Evolutionary conservation across 164 flowering plant genomes (phyloP).

Genomic region (Vitis rupestris): DNA sequence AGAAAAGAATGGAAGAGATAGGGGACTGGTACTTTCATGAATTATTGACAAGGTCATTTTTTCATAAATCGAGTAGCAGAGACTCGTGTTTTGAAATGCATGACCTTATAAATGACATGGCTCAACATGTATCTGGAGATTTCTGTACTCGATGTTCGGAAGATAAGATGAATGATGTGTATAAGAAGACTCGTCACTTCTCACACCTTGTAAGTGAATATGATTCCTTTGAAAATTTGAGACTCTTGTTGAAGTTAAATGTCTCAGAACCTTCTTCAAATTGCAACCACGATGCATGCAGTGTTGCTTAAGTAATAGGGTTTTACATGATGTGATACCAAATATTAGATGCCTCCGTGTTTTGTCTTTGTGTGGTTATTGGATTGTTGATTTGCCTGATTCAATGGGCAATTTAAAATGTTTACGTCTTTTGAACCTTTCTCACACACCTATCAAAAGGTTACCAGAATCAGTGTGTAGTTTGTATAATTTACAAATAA

Average conservation of each 20-base stretch:
- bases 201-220: too few species aligned
- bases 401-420: conserved; percentile 22
- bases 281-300: not conserved
- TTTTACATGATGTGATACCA: conserved; percentile 14
- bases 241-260: not conserved
- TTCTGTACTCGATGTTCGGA: too few species aligned
- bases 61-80: too few species aligned
- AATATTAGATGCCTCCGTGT: conserved; percentile 13
- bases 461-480: too few species aligned
- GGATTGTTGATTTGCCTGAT: conserved; percentile 14
- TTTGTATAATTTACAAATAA: not conserved
- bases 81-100: too few species aligned
- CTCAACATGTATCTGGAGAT: too few species aligned
- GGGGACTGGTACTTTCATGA: too few species aligned
- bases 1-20: too few species aligned
- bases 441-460: conserved; percentile 14
- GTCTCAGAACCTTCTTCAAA: conserved; percentile 28
- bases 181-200: too few species aligned
- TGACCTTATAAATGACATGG: too few species aligned
- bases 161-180: too few species aligned
- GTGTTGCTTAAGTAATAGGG: not conserved
- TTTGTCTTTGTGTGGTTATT: conserved; percentile 12
- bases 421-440: conserved; percentile 27
- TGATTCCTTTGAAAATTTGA: conserved; percentile 8
- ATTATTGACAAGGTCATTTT: too few species aligned